A percentile compares a stretch with the other conserved stretches of the same genome.
phyloP scores from a whole-genome alignment of 2,329 filamentous ascomycete species.

The Ascochyta pisi region DNA sequence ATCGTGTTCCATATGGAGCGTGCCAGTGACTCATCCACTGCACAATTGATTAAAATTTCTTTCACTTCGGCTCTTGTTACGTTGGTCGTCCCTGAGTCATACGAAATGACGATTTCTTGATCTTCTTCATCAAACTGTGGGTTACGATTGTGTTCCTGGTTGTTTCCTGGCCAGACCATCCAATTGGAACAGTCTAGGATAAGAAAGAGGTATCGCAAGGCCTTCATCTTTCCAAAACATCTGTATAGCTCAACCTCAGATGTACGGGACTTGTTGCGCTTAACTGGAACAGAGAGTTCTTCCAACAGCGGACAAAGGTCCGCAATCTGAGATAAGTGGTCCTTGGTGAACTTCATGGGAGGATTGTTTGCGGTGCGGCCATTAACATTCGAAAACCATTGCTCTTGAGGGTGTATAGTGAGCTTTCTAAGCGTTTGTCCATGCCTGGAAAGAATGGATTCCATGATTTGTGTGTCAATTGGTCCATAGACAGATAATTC shows the following conservation, averaged over 20 bases:
- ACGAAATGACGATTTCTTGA: background rate
- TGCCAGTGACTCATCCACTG: constrained; percentile 30
- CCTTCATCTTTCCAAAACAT: constrained; percentile 23
- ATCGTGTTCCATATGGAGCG: constrained; percentile 30
- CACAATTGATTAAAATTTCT: constrained; percentile 27
- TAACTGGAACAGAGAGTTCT: constrained; percentile 26
- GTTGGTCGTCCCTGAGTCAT: background rate
- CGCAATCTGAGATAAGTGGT: constrained; percentile 21
- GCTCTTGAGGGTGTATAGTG: too few species aligned
- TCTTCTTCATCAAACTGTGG: constrained; percentile 18
- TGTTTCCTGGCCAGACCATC: constrained; percentile 15
- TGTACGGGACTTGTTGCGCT: constrained; percentile 24
- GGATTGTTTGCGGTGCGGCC: constrained; percentile 18
- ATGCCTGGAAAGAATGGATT: constrained; percentile 20
- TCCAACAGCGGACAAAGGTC: constrained; percentile 20
- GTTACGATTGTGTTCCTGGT: constrained; percentile 7
- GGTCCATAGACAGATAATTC: constrained; percentile 22
- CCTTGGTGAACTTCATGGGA: constrained; percentile 23
- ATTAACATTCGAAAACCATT: background rate
- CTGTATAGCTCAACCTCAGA: constrained; percentile 26
- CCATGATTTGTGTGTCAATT: constrained; percentile 19
- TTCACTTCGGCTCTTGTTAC: constrained; percentile 14
- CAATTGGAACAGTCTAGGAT: constrained; percentile 23
- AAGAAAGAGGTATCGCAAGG: constrained; percentile 23
- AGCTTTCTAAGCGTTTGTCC: background rate